Base-by-base conservation (phyloP, 768 basidiomycete genomes). In the Boletellus emodensis region DNA sequence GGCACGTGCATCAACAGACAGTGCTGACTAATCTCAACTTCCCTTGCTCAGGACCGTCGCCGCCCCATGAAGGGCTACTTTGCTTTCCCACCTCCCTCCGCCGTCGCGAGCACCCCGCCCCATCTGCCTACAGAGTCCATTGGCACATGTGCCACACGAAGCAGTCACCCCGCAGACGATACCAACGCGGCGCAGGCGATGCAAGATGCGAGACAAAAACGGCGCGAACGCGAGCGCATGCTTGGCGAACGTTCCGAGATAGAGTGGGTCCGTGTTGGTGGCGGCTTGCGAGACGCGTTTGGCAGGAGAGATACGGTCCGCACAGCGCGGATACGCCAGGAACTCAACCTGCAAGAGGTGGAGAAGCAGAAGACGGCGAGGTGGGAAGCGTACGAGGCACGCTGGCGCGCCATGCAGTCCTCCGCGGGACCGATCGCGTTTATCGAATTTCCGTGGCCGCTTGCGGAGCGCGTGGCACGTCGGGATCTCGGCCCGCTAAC, bases 371-470 rank as follows among this genome's bases (percentile, higher is more conserved):
- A 71, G 40, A 58, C 60, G 46, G 63, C 64, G 17, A 66, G 71
- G 35, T 84, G 85, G 81, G 69, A 75, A n/a, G 59, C 49, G 7
- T 83, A 85, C 55, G 82, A 84, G 50, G 42, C 54, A 15, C 67
- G 71, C 9, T 86, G 86, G 85, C 64, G 60, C 28, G 57, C 57
- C 12, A 62, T 82, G 13, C 56, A 65, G 40, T 58, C 66, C 18
- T 66, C 65, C 49, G 53, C 54, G 15, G 50, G 59, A 33, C 49
- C 53, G 30, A 49, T 79, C 17, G 46, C 59, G 15, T 87, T 85
- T 56, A 56, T 46, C 5, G 79, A 81, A 51, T 74, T 87, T 39
- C 84, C 85, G 0, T 87, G 86, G 85, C 86, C 85, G 0, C 67
- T 81, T 10, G 38, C 6, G 15, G 54, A 52, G 2, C 44, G 44